phyloP scores from a whole-genome alignment of 305 asterid species.

The Fraxinus sp. region DNA sequence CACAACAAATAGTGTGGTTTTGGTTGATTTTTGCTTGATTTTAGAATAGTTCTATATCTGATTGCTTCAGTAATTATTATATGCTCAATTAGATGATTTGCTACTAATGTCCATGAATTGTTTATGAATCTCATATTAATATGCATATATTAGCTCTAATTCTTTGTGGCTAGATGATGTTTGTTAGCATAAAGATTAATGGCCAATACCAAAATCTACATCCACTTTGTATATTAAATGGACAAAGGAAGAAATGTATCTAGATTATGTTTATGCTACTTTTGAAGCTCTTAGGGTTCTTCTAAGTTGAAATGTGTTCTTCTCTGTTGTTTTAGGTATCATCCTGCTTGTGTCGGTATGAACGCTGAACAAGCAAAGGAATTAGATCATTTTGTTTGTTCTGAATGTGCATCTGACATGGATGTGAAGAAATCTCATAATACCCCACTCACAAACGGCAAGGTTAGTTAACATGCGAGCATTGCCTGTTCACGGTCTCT shows the following conservation, averaged over 20 bases:
- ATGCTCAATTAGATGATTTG: background rate
- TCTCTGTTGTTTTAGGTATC: slow-evolving; percentile 50
- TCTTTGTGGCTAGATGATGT: background rate
- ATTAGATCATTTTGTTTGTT: slow-evolving; percentile 50
- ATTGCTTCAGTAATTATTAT: background rate
- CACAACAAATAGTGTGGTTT: background rate
- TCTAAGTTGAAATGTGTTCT: background rate
- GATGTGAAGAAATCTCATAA: slow-evolving; percentile 32
- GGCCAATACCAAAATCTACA: background rate
- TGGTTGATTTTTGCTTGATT: background rate
- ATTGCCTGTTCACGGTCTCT: background rate
- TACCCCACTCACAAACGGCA: slow-evolving; percentile 30
- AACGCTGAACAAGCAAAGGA: slow-evolving; percentile 49
- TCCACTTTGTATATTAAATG: background rate
- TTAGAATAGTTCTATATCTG: background rate
- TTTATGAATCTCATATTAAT: background rate
- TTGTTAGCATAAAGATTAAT: background rate
- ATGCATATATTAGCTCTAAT: slow-evolving; percentile 10
- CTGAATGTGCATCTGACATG: slow-evolving; percentile 41
- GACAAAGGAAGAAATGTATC: background rate
- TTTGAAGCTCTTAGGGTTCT: background rate
- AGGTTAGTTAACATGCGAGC: slow-evolving; percentile 31
- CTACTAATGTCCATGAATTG: background rate
- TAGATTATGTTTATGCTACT: background rate
- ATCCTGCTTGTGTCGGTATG: slow-evolving; percentile 68